These are phyloP conservation scores for Stagonosporopsis cucurbitacearum DNA, from an alignment of 2,329 filamentous ascomycete species.

Conservation along the genomic window DNA sequence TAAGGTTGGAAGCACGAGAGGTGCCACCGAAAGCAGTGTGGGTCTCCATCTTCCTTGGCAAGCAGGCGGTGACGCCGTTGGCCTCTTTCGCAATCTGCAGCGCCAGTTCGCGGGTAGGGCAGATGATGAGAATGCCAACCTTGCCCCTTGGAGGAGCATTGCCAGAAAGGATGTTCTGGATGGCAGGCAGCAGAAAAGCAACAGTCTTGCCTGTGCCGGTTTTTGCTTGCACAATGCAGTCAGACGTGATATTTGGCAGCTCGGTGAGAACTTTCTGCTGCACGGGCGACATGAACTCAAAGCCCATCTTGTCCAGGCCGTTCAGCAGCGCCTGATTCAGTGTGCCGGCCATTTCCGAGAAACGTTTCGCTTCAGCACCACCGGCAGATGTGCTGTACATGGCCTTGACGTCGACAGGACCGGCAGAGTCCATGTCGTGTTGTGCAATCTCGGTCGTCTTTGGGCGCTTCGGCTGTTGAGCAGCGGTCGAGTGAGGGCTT, in stretches of 20 bases:
- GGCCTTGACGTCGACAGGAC: constrained; percentile 29
- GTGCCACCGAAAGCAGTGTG: constrained; percentile 55
- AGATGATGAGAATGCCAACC: constrained; percentile 56
- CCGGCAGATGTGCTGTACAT: constrained; percentile 35
- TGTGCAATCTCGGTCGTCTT: constrained; percentile 23
- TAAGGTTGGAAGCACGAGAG: constrained; percentile 40
- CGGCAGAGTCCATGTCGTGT: constrained; percentile 12
- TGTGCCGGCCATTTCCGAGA: constrained; percentile 34
- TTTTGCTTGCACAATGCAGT: constrained; percentile 62
- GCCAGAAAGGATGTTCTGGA: constrained; percentile 53
- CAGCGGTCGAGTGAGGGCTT: constrained; percentile 24
- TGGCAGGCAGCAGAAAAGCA: constrained; percentile 56
- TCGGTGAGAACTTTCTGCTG: constrained; percentile 61
- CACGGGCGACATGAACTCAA: constrained; percentile 60
- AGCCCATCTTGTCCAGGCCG: constrained; percentile 47
- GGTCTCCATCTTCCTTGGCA: constrained; percentile 50
- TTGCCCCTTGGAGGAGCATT: constrained; percentile 45
- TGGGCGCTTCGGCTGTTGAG: constrained; percentile 35
- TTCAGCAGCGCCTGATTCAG: constrained; percentile 39
- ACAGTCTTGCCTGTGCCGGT: constrained; percentile 60
- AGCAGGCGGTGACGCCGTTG: constrained; percentile 51
- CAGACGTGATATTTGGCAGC: constrained; percentile 56
- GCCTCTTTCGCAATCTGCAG: constrained; percentile 59
- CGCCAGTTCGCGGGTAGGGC: constrained; percentile 58
- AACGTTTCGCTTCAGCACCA: constrained; percentile 33